phyloP scores from a whole-genome alignment of 441 rosid species.

The Euphorbia schlechtendalii region DNA sequence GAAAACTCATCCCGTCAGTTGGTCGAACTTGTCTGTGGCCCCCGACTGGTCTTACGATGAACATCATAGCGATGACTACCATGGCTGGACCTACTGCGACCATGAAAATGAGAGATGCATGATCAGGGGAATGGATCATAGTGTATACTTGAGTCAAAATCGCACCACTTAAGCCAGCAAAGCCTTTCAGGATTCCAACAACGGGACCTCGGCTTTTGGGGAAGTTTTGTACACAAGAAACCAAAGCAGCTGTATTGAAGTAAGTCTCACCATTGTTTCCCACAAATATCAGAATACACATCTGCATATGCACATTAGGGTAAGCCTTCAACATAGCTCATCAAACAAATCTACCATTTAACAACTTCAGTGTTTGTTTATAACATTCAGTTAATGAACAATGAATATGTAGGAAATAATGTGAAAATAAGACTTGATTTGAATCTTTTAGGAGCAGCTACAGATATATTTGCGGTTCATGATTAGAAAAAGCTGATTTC shows the following conservation, averaged over 20 bases:
- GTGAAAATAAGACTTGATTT: no score
- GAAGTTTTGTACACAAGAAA: conserved; percentile 92
- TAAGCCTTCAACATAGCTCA: no score
- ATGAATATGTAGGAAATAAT: no score
- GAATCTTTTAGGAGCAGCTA: no score
- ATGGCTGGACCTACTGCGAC: conserved; percentile 89
- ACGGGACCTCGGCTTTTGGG: conserved; percentile 95
- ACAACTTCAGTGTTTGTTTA: no score
- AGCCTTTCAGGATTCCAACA: conserved; percentile 94
- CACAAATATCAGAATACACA: conserved; percentile 79
- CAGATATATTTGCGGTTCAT: no score
- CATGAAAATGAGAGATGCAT: conserved; percentile 84
- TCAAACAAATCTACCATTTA: no score
- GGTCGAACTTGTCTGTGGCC: conserved; percentile 78
- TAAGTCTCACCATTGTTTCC: conserved; percentile 96
- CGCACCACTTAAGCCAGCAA: conserved; percentile 97
- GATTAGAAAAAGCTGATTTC: no score
- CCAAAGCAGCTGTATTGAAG: conserved; percentile 85
- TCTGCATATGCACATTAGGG: conserved; percentile 35
- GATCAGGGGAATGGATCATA: conserved; percentile 60
- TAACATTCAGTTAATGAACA: no score
- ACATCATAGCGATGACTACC: conserved; percentile 69
- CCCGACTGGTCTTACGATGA: conserved; percentile 80
- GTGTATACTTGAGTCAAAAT: conserved; percentile 84
- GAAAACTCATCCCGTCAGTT: conserved; percentile 57